Conservation (phyloP, 1,284 basidiomycete genomes). For the Tilletia caries region DNA sequence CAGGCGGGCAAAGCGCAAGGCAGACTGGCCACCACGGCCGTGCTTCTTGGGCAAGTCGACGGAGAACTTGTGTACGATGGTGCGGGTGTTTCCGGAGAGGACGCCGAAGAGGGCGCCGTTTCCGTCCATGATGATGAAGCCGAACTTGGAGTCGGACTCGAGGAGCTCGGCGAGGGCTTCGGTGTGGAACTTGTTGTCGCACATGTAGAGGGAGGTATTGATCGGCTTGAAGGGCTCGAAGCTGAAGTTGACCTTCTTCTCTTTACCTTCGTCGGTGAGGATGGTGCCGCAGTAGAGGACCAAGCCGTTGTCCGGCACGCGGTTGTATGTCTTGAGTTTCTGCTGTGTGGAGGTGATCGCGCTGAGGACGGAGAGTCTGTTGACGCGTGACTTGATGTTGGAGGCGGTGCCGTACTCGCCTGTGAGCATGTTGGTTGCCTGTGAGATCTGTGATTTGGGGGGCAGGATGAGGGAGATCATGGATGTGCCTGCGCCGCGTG, state of each 20-base stretch:
- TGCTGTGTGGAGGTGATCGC: constrained; percentile 99
- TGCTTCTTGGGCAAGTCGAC: constrained; percentile 99
- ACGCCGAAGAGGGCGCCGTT: constrained; percentile 95
- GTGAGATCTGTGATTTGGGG: constrained; percentile 95
- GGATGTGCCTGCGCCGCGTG: constrained; percentile 76
- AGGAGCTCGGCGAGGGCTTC: constrained; percentile 93
- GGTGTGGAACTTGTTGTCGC: constrained; percentile 99
- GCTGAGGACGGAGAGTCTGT: constrained; percentile 91
- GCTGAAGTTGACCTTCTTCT: constrained; percentile 85
- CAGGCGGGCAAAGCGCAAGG: constrained; percentile 98
- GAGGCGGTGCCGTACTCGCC: constrained; percentile 82
- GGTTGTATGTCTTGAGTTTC: constrained; percentile 85
- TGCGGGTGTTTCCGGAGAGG: constrained; percentile 93
- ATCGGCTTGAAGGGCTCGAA: constrained; percentile 92
- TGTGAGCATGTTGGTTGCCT: constrained; percentile 89
- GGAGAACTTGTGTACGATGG: constrained; percentile 95
- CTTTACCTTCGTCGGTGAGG: constrained; percentile 90
- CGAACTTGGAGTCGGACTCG: constrained; percentile 95
- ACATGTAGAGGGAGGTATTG: constrained; percentile 92
- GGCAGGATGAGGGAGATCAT: constrained; percentile 99
- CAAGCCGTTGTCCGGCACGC: constrained; percentile 89
- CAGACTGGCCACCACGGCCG: constrained; percentile 99
- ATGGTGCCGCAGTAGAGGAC: constrained; percentile 90
- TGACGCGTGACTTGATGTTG: constrained; percentile 99
- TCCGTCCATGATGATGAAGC: constrained; percentile 99